These are phyloP conservation scores for Puccinia horiana DNA, from an alignment of 1,284 basidiomycete genomes.

Conservation along the genomic window DNA sequence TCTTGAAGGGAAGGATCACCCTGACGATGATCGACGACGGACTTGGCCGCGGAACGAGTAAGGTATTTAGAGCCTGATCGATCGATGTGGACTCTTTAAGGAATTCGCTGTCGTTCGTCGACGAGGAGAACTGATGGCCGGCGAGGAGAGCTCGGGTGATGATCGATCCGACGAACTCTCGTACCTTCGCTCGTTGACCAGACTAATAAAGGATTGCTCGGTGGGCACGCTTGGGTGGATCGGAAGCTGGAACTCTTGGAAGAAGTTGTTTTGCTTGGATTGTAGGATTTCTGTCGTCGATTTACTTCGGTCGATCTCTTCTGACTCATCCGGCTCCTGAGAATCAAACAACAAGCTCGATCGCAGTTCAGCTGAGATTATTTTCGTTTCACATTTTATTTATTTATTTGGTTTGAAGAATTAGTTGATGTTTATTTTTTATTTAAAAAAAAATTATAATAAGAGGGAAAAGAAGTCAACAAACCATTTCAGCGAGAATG, in stretches of 20 bases:
- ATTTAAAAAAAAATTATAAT: no score
- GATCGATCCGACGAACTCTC: background rate
- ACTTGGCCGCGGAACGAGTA: background rate
- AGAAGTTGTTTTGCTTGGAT: conserved; percentile 16
- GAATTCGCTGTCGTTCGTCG: conserved; percentile 5
- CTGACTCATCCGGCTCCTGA: conserved; percentile 30
- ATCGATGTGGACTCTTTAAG: conserved; percentile 17
- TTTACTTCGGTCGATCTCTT: conserved; percentile 19
- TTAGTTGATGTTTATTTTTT: no score
- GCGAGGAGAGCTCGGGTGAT: conserved; percentile 16
- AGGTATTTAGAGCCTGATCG: conserved; percentile 1
- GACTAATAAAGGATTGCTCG: conserved; percentile 18
- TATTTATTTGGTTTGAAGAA: background rate
- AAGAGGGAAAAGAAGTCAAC: no score
- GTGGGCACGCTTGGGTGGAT: conserved; percentile 37
- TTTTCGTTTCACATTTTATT: background rate
- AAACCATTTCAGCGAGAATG: conserved; percentile 28
- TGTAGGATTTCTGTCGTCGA: conserved; percentile 11
- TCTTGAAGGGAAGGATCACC: conserved; percentile 9
- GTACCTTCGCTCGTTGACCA: conserved; percentile 16
- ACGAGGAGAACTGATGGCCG: background rate
- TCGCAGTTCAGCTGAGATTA: no score
- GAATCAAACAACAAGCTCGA: no score
- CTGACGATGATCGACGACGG: background rate
- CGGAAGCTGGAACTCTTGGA: conserved; percentile 45